Percentiles rank a stretch among this genome's conserved stretches.
phyloP scores from a whole-genome alignment of 768 basidiomycete species.

The Auricularia auricula-judae region DNA sequence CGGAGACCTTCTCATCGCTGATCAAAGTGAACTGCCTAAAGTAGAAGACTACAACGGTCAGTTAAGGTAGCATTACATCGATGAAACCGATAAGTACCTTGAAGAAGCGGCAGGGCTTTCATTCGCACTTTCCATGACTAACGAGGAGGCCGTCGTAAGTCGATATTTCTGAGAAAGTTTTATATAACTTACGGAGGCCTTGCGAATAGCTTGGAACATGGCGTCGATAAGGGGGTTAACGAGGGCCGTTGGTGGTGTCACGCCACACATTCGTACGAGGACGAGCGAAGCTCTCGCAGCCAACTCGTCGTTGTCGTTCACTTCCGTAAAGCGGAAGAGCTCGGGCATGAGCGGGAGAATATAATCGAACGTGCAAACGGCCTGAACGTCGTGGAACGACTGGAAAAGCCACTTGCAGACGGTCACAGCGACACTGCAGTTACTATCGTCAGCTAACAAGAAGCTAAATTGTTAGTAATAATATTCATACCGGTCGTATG shows the following conservation, averaged over 20 bases:
- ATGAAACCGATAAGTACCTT: slow-evolving; percentile 26
- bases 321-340: slow-evolving; percentile 67
- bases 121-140: slow-evolving; percentile 84
- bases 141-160: slow-evolving; percentile 4
- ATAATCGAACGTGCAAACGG: slow-evolving; percentile 67
- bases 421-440: slow-evolving; percentile 44
- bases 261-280: slow-evolving; percentile 75
- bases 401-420: slow-evolving; percentile 73
- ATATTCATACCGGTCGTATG: slow-evolving; percentile 57
- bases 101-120: slow-evolving; percentile 76
- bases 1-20: slow-evolving; percentile 58
- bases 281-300: slow-evolving; percentile 52
- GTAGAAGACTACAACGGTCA: slow-evolving; percentile 49
- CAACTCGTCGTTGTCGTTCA: slow-evolving; percentile 67
- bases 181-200: slow-evolving; percentile 47
- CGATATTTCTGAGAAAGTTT: not conserved
- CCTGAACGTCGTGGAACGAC: slow-evolving; percentile 65
- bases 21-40: slow-evolving; percentile 83
- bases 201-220: slow-evolving; percentile 67
- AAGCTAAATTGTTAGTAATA: slow-evolving; percentile 1
- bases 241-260: slow-evolving; percentile 62
- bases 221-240: slow-evolving; percentile 58
- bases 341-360: slow-evolving; percentile 76
- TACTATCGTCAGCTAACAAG: not conserved
- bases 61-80: not conserved